Percentiles rank a stretch among this genome's conserved stretches.
Evolutionary conservation across 768 basidiomycete species (phyloP).

Genomic region (Krasilnikovozyma curviuscula): DNA sequence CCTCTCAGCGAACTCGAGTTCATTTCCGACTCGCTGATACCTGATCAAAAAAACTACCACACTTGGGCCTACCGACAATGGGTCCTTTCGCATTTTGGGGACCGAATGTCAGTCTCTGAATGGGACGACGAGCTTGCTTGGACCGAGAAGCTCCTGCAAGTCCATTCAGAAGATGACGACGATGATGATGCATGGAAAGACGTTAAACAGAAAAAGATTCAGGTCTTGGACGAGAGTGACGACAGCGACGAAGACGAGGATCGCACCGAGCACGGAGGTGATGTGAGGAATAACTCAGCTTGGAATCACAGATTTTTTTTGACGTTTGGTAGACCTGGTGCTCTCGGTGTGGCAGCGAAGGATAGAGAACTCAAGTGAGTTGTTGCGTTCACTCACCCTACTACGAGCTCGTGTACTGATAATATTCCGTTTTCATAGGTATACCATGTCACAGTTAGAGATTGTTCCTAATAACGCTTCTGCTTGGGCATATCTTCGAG

Average conservation of each 20-base stretch:
- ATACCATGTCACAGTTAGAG: constrained; percentile 61
- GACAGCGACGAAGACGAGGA: constrained; percentile 37
- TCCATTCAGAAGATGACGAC: not conserved
- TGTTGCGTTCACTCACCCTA: not conserved
- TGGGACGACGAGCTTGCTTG: constrained; percentile 22
- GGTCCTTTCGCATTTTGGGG: constrained; percentile 58
- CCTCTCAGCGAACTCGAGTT: constrained; percentile 49
- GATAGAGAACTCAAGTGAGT: constrained; percentile 59
- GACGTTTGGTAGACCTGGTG: constrained; percentile 45
- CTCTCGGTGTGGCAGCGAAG: constrained; percentile 34
- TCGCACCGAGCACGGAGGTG: constrained; percentile 51
- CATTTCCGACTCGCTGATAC: constrained; percentile 47
- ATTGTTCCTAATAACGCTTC: constrained; percentile 81
- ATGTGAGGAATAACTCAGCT: constrained; percentile 87
- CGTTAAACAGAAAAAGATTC: not conserved
- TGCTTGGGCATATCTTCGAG: constrained; percentile 92
- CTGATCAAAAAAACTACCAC: constrained; percentile 91
- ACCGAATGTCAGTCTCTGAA: constrained; percentile 11
- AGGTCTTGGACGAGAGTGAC: not conserved
- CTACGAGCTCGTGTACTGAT: not conserved
- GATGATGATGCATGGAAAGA: not conserved
- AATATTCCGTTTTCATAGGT: constrained; percentile 34
- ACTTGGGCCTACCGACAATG: constrained; percentile 98
- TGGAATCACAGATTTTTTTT: constrained; percentile 86
- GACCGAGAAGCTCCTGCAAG: constrained; percentile 22